Percentiles rank a stretch among this genome's conserved stretches.
These are phyloP conservation scores for Limonomyces culmigenus DNA, from an alignment of 1,284 basidiomycete species.

Conservation along the genomic window DNA sequence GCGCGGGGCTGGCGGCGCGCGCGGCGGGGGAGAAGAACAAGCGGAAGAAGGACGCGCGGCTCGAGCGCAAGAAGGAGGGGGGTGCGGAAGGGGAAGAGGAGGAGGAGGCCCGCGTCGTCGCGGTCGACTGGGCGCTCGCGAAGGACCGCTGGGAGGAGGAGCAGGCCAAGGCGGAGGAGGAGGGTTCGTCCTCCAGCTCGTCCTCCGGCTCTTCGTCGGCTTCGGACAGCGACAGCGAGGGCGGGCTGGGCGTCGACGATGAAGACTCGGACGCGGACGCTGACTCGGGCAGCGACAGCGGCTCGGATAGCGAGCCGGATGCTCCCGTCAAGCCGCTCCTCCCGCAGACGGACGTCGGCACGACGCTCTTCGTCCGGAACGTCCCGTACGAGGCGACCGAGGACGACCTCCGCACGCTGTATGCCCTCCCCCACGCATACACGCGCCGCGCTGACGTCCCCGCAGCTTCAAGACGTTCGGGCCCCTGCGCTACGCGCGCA, in stretches of 20 bases:
- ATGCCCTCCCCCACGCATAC: constrained; percentile 10
- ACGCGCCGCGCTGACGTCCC: constrained; percentile 4
- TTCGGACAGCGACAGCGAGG: constrained; percentile 18
- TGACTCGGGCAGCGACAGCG: constrained; percentile 13
- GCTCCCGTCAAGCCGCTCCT: constrained; percentile 52
- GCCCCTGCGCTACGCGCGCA: constrained; percentile 83
- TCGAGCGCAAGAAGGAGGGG: constrained; percentile 34
- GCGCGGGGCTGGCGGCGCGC: constrained; percentile 48
- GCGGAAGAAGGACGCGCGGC: constrained; percentile 46
- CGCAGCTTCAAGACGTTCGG: constrained; percentile 81
- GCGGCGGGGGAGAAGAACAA: constrained; percentile 62
- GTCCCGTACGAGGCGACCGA: constrained; percentile 87
- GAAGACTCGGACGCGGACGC: constrained; percentile 14
- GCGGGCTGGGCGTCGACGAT: constrained; percentile 9
- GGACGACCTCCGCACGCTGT: constrained; percentile 75
- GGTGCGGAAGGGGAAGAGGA: constrained; percentile 18
- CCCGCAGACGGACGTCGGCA: constrained; percentile 70
- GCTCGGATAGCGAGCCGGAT: constrained; percentile 9
- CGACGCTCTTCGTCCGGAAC: constrained; percentile 90
- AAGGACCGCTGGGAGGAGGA: constrained; percentile 87
- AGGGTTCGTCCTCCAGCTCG: not conserved
- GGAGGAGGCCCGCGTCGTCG: constrained; percentile 45
- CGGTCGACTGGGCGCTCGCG: constrained; percentile 94
- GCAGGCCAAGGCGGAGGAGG: constrained; percentile 32
- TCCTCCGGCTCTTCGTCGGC: constrained; percentile 9